Evolutionary conservation across 2,329 filamentous ascomycete species (phyloP), one percentile per base, ranked within the genome.

Genomic region (Colletotrichum caudatum): DNA sequence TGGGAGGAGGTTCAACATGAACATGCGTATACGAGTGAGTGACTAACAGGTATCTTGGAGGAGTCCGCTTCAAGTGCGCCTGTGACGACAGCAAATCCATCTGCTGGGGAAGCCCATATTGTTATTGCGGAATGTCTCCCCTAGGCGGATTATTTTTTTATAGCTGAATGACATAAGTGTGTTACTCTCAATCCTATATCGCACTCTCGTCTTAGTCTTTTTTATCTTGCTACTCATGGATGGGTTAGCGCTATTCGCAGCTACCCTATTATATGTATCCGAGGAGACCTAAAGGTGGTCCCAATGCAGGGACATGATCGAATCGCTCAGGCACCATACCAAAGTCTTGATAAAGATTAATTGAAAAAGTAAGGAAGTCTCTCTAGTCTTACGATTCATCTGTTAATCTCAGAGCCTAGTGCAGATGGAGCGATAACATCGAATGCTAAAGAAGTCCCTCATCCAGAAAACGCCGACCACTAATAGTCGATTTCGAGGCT

Each of bases 101-200:
- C 5, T 26, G 14, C 7, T 14, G 48, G 23, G 5, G 12, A 8
- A n/a, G 5, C 14, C 18, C 48, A 18, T 29, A 14, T 3, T 12
- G 9, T 48, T 23, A 48, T 23, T 12, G 6, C 0, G 9, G 3
- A 9, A 12, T 48, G n/a, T 4, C n/a, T 23, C 46, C 7, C 44
- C 4, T n/a, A n/a, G 20, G 8, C 11, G 46, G 44, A 3, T n/a
- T n/a, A 4, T 2, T 11, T 5, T 11, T 5, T 0, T n/a, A n/a
- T n/a, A n/a, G 23, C 8, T 16, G 8, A 12, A 9, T n/a, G 5
- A 16, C 2, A 51, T 51, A 2, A 5, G 14, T 4, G 11, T 26
- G 48, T 26, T 29, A 0, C 8, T 16, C 1, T 3, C 5, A n/a
- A n/a, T 4, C 11, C 1, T 11, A 0, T 7, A n/a, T n/a, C 4